Percentiles rank a stretch among this genome's conserved stretches.
Conservation (phyloP, 2,329 filamentous ascomycete species). For the Alternaria novae-zelandiae region DNA sequence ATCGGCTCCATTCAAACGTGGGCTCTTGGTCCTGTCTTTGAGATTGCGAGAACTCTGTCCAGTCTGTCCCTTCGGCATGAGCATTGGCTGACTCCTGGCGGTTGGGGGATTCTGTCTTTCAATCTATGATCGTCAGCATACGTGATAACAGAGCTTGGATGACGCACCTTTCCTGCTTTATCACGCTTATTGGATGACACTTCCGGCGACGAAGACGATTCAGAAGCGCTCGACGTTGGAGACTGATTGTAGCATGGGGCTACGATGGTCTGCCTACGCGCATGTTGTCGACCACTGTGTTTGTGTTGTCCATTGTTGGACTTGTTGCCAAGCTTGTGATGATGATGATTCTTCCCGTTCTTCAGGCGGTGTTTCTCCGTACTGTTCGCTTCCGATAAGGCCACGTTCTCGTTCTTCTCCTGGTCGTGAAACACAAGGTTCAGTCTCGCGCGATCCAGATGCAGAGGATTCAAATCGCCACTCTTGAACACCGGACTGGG, state of each 20-base stretch:
- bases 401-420: slow-evolving; percentile 27
- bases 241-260: slow-evolving; percentile 3
- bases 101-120: background rate
- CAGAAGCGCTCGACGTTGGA: background rate
- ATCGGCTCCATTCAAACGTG: background rate
- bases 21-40: background rate
- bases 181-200: background rate
- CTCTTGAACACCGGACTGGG: slow-evolving; percentile 51
- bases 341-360: background rate
- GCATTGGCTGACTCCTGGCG: background rate
- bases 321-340: slow-evolving; percentile 37
- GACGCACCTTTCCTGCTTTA: background rate
- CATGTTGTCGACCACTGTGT: slow-evolving; percentile 20
- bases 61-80: background rate
- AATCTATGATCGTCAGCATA: background rate
- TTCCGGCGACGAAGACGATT: background rate
- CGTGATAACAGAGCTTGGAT: background rate
- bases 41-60: background rate
- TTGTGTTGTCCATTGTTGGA: slow-evolving; percentile 38
- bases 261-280: slow-evolving; percentile 15
- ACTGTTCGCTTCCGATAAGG: background rate
- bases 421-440: slow-evolving; percentile 23
- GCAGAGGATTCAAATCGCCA: slow-evolving; percentile 57
- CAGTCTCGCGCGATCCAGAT: slow-evolving; percentile 48
- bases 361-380: background rate